A percentile compares a stretch with the other conserved stretches of the same genome.
Evolutionary conservation across 2,329 filamentous ascomycete species (phyloP).

Genomic region (Colletotrichum aenigma): DNA sequence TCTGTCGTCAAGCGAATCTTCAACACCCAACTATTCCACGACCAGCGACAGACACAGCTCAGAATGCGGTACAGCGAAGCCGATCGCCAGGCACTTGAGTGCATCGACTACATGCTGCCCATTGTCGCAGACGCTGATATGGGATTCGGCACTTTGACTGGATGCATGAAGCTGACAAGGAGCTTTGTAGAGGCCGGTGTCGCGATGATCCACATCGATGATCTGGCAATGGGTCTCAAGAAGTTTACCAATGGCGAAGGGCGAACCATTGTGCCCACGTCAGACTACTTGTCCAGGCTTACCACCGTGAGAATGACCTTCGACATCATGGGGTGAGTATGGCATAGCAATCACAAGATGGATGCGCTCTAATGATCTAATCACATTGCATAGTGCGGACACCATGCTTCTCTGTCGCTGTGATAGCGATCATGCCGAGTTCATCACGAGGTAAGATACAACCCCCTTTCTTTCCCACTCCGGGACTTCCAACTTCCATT

Average conservation of each 20-base stretch:
- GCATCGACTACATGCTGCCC: slow-evolving; percentile 42
- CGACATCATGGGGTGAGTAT: slow-evolving; percentile 38
- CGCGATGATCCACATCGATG: slow-evolving; percentile 47
- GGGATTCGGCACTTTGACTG: slow-evolving; percentile 44
- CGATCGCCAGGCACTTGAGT: slow-evolving; percentile 34
- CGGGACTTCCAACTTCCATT: accelerated
- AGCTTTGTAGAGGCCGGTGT: slow-evolving; percentile 47
- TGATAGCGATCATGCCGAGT: slow-evolving; percentile 40
- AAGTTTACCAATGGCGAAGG: slow-evolving; percentile 46
- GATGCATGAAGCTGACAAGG: slow-evolving; percentile 41
- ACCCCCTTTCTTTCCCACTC: neutral
- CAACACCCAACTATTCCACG: slow-evolving; percentile 42
- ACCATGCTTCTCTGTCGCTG: slow-evolving; percentile 41
- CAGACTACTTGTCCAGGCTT: slow-evolving; percentile 39
- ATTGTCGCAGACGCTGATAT: slow-evolving; percentile 47
- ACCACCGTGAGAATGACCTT: slow-evolving; percentile 40
- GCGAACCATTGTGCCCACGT: slow-evolving; percentile 41
- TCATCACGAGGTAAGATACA: slow-evolving; percentile 34
- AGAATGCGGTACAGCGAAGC: slow-evolving; percentile 33
- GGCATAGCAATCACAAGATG: neutral
- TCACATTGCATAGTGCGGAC: slow-evolving; percentile 25
- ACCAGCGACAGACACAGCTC: slow-evolving; percentile 42
- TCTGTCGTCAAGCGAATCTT: slow-evolving; percentile 44
- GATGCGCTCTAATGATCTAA: too few species aligned
- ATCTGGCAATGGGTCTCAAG: slow-evolving; percentile 46